Base-by-base conservation (phyloP, 768 basidiomycete species). In the Leccinum arenicola region DNA sequence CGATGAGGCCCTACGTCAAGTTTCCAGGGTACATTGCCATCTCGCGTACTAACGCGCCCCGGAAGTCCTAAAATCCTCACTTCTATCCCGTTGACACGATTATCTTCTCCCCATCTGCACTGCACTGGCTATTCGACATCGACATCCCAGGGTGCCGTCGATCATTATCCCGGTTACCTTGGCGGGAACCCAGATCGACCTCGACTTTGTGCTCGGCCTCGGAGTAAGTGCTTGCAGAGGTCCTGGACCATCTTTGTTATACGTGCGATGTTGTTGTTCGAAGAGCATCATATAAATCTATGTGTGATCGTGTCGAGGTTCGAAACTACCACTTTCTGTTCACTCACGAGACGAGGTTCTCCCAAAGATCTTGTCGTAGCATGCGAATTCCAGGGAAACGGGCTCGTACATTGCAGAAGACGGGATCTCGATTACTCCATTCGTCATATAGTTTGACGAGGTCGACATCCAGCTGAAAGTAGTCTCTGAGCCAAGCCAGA, bases 261-360 rank as follows among this genome's bases (percentile, higher is more conserved):
- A 6, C 97, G 90, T 6, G 85, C 75, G 53, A 99, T 98, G 66
- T 98, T 95, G 72, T 98, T 98, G 68, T 98, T 98, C 3, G 93
- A 92, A 3, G 95, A 97, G 70, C 96, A 98, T 63, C 96, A 98
- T 63, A 99, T 97, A 76, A 98, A 99, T 9, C 95, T 96, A 55
- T 17, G 23, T 33, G 61, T 31, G 29, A 50, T 60, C 56, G 54
- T 36, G 56, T 71, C 38, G 59, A 61, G 21, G 21, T 17, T 27
- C 53, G 43, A 56, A 54, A 59, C 33, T 1, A 52, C 52, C 49
- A 12, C 45, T 50, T 43, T 52, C 35, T 60, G 36, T 55, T 49
- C 49, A 84, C 91, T 66, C 73, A 97, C 95, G 93, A 94, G 48
- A 98, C 76, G 29, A 98, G 82, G 66, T 91, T 95, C 75, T 98